A percentile compares a stretch with the other conserved stretches of the same genome.
These are phyloP conservation scores for Russula sp. DNA, from an alignment of 768 basidiomycete species.

Conservation along the genomic window DNA sequence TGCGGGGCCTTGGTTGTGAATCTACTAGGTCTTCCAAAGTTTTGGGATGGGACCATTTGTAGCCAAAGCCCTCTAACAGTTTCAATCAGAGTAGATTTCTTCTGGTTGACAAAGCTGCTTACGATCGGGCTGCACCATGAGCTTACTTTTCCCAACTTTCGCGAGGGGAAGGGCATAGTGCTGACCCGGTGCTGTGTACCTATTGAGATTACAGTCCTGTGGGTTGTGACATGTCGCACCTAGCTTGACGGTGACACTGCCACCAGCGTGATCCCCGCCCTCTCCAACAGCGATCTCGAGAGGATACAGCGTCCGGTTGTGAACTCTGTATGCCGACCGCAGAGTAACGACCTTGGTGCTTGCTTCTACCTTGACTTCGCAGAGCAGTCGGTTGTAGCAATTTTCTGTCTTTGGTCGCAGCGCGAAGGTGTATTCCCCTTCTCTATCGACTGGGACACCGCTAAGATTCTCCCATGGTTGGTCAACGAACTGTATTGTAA, in stretches of 20 bases:
- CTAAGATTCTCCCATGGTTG: slow-evolving; percentile 87
- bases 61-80: slow-evolving; percentile 84
- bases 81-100: not conserved
- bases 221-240: slow-evolving; percentile 21
- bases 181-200: slow-evolving; percentile 64
- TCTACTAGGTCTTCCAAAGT: slow-evolving; percentile 85
- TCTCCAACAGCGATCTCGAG: slow-evolving; percentile 89
- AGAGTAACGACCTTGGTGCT: slow-evolving; percentile 94
- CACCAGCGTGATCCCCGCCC: slow-evolving; percentile 71
- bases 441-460: slow-evolving; percentile 85
- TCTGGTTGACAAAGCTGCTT: slow-evolving; percentile 30
- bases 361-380: slow-evolving; percentile 83
- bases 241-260: slow-evolving; percentile 73
- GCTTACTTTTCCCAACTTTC: slow-evolving; percentile 71
- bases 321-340: slow-evolving; percentile 85
- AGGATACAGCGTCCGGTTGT: slow-evolving; percentile 88
- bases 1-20: slow-evolving; percentile 36
- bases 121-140: slow-evolving; percentile 92
- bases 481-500: slow-evolving; percentile 78
- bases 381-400: slow-evolving; percentile 74
- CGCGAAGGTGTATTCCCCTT: slow-evolving; percentile 85
- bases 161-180: slow-evolving; percentile 89
- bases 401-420: slow-evolving; percentile 76
- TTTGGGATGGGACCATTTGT: slow-evolving; percentile 84
- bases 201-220: not conserved